A percentile compares a stretch with the other conserved stretches of the same genome.
Evolutionary conservation across 257 asterid genomes (phyloP).

Genomic region (Jaltomata sinuosa): DNA sequence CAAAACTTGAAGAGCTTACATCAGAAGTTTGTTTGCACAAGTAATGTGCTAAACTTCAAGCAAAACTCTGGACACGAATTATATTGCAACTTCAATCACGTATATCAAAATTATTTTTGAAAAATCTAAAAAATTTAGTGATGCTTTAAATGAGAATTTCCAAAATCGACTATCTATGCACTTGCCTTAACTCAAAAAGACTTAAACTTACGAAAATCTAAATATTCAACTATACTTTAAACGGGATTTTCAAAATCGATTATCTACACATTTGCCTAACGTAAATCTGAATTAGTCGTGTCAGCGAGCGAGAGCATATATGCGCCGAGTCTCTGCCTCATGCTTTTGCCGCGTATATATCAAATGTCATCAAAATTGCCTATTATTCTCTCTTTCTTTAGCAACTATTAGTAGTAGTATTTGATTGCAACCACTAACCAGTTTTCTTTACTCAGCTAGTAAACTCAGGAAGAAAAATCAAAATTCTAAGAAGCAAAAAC

Average conservation of each 20-base stretch:
- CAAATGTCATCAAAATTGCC: background rate
- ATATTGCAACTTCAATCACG: background rate
- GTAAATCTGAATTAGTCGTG: background rate
- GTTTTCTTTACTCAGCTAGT: background rate
- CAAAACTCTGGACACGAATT: background rate
- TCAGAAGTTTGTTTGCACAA: too few species aligned
- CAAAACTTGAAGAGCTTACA: too few species aligned
- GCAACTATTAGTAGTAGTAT: too few species aligned
- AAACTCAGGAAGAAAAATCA: too few species aligned
- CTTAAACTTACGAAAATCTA: too few species aligned
- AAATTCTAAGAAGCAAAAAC: background rate
- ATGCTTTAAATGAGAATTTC: background rate
- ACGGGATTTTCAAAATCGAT: background rate
- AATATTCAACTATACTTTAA: background rate
- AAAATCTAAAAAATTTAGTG: background rate
- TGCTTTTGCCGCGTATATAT: slow-evolving; percentile 10
- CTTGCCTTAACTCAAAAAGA: too few species aligned
- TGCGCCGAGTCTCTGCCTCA: background rate
- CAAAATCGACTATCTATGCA: background rate
- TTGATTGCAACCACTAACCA: background rate
- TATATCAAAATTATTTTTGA: too few species aligned
- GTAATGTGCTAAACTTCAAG: background rate
- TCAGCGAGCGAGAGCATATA: background rate
- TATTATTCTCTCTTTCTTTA: background rate
- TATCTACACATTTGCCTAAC: too few species aligned